Conservation (phyloP, 345 rosid genomes). For the Hypericum perforatum region DNA sequence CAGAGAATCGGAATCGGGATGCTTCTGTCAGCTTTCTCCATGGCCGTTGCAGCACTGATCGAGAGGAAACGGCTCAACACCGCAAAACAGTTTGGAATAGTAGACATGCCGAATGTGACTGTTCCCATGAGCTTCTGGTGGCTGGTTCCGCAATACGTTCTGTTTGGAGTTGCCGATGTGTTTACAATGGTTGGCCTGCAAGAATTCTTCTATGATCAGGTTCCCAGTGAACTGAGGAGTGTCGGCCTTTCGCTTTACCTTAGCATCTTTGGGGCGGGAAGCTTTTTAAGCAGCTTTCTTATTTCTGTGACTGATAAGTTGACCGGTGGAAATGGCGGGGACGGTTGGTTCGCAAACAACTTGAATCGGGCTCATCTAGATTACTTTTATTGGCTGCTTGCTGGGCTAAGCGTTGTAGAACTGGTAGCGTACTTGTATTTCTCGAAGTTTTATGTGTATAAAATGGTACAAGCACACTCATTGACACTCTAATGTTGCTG, state of each 20-base stretch:
- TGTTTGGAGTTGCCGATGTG: neutral
- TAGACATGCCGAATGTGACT: neutral
- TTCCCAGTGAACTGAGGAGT: neutral
- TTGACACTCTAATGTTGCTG: no score
- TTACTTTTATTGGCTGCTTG: slow-evolving; percentile 5
- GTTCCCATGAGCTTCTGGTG: slow-evolving; percentile 6
- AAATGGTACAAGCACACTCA: neutral
- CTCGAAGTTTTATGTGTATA: neutral
- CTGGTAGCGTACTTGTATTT: neutral
- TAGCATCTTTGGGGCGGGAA: neutral
- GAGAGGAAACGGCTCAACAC: neutral
- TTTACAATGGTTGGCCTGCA: slow-evolving; percentile 4
- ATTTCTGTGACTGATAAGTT: neutral
- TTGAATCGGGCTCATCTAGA: neutral
- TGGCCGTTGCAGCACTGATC: slow-evolving; percentile 3
- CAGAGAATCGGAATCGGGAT: slow-evolving; percentile 22
- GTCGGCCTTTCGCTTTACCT: slow-evolving; percentile 1
- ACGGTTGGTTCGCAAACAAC: slow-evolving; percentile 2
- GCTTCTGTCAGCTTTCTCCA: slow-evolving; percentile 9
- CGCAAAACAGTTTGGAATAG: neutral
- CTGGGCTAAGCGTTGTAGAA: neutral
- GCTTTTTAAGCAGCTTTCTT: slow-evolving; percentile 2
- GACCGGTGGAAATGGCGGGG: neutral
- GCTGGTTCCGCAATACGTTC: neutral
- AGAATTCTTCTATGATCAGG: slow-evolving; percentile 5